Conservation (phyloP, 805 yeast genomes). For the Candida endomychidarum region DNA sequence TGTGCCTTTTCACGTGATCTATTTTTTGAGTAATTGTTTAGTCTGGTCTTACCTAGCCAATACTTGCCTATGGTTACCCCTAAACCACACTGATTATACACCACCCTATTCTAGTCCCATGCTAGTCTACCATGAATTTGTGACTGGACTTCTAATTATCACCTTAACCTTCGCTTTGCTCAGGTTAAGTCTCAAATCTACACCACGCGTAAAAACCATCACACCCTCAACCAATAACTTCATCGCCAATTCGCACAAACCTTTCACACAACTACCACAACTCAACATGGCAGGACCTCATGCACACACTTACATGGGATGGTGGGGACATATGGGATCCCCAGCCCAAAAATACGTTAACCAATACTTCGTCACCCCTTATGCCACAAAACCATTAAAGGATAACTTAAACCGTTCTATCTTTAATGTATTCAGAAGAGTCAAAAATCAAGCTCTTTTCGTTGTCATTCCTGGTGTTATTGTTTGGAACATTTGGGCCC, state of each 20-base stretch:
- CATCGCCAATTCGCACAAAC: constrained; percentile 5
- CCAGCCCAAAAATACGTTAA: constrained; percentile 86
- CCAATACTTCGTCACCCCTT: constrained; percentile 88
- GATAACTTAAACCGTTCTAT: constrained; percentile 82
- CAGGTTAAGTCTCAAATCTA: too few relatives aligned
- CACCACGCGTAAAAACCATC: background rate
- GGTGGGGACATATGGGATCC: constrained; percentile 95
- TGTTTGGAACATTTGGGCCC: constrained; percentile 84
- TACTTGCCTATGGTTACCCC: too few relatives aligned
- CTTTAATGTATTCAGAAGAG: constrained; percentile 94
- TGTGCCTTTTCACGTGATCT: too few relatives aligned
- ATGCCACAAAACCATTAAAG: constrained; percentile 88
- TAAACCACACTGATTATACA: too few relatives aligned
- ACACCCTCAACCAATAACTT: constrained; percentile 6
- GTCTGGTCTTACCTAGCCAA: too few relatives aligned
- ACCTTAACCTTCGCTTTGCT: too few relatives aligned
- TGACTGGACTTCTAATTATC: too few relatives aligned
- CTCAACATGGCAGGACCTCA: constrained; percentile 37
- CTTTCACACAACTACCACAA: constrained; percentile 4
- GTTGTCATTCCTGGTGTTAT: constrained; percentile 73
- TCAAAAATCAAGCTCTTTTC: constrained; percentile 78
- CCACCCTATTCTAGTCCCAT: too few relatives aligned
- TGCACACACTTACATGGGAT: constrained; percentile 83
- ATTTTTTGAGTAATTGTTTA: too few relatives aligned
- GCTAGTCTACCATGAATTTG: too few relatives aligned